These are phyloP conservation scores for Cytospora piceae DNA, from an alignment of 2,329 filamentous ascomycete species.

Conservation along the genomic window DNA sequence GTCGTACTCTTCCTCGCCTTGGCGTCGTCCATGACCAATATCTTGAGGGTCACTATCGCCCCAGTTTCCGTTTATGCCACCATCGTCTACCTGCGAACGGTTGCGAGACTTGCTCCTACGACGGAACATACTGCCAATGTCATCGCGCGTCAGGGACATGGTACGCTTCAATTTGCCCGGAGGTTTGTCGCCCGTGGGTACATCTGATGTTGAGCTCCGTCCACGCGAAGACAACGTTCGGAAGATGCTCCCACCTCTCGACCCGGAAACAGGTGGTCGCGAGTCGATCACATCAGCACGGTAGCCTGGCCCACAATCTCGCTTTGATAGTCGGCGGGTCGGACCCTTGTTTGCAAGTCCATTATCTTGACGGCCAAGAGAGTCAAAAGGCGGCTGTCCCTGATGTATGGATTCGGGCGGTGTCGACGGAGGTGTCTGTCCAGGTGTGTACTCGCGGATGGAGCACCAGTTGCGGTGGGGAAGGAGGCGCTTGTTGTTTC, in stretches of 20 bases:
- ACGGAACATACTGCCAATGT: conserved; percentile 51
- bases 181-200: conserved; percentile 43
- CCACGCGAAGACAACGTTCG: conserved; percentile 48
- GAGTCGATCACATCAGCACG: conserved; percentile 49
- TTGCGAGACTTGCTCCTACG: conserved; percentile 47
- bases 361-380: conserved; percentile 38
- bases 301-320: conserved; percentile 37
- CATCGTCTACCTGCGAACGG: conserved; percentile 49
- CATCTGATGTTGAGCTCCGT: conserved; percentile 35
- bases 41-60: conserved; percentile 48
- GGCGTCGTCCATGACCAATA: conserved; percentile 2
- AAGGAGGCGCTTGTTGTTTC: conserved; percentile 89
- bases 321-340: conserved; percentile 51
- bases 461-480: conserved; percentile 96
- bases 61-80: conserved; percentile 61
- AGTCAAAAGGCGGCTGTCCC: conserved; percentile 43
- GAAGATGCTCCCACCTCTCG: conserved; percentile 46
- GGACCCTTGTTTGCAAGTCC: conserved; percentile 40
- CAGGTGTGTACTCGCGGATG: conserved; percentile 82
- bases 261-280: conserved; percentile 54
- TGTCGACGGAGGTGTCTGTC: conserved; percentile 70
- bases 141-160: conserved; percentile 62
- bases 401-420: conserved; percentile 59
- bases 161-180: conserved; percentile 55
- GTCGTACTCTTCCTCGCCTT: conserved; percentile 37